Percentiles rank a stretch among this genome's conserved stretches.
phyloP scores from a whole-genome alignment of 176 grass and related monocot genomes.

The Oryza meyeriana region DNA sequence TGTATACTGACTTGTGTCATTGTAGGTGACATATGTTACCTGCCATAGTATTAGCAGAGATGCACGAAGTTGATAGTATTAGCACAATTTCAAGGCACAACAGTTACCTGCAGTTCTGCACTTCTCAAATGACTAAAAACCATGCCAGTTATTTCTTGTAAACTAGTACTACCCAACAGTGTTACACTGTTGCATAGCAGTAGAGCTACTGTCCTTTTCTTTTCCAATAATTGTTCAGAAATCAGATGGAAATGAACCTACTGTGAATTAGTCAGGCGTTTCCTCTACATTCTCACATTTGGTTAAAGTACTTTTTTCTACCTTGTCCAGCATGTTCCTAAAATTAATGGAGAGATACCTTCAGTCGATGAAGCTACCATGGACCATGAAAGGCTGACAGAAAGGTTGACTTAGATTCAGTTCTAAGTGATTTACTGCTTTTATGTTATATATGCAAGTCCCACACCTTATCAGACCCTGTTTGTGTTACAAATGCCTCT shows the following conservation, averaged over 20 bases:
- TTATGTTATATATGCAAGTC: slow-evolving; percentile 30
- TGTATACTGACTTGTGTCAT: neutral
- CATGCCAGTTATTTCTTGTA: neutral
- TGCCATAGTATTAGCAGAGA: neutral
- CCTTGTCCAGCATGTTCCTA: slow-evolving; percentile 91
- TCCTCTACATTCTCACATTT: slow-evolving; percentile 24
- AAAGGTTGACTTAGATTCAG: slow-evolving; percentile 50
- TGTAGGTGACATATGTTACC: neutral
- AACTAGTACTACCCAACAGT: neutral
- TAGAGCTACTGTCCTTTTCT: neutral
- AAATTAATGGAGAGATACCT: slow-evolving; percentile 98
- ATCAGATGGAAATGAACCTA: slow-evolving; percentile 24
- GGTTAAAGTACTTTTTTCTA: slow-evolving; percentile 31
- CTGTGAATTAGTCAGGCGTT: slow-evolving; percentile 1
- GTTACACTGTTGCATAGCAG: neutral
- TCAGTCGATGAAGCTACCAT: slow-evolving; percentile 86
- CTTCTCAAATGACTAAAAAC: neutral
- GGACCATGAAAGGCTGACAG: slow-evolving; percentile 91
- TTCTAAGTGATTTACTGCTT: slow-evolving; percentile 6
- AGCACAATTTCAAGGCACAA: neutral
- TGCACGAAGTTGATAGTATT: neutral
- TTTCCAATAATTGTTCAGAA: slow-evolving; percentile 12
- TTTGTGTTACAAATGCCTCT: neutral
- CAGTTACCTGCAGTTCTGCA: neutral
- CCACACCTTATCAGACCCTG: neutral